Conservation (phyloP, 345 rosid genomes). For the Mangifera indica region DNA sequence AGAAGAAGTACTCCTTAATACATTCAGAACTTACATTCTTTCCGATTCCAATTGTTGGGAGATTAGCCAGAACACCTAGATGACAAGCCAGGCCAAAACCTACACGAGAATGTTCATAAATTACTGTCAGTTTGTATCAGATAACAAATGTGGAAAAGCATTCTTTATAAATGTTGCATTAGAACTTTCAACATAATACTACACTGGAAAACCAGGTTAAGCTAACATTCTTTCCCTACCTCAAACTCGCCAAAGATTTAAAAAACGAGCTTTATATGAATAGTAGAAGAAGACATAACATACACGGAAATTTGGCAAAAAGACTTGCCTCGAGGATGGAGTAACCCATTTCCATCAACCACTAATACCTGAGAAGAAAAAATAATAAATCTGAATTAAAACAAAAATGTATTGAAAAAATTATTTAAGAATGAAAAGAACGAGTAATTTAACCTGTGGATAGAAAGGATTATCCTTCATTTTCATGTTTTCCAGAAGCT, state of each 20-base stretch:
- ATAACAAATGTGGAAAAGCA: not conserved
- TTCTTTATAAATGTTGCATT: slow-evolving; percentile 6
- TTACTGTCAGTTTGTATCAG: not conserved
- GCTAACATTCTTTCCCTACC: not conserved
- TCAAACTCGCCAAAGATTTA: not conserved
- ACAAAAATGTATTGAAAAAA: not conserved
- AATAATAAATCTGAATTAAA: not conserved
- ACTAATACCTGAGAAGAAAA: slow-evolving; percentile 51
- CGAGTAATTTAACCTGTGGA: slow-evolving; percentile 58
- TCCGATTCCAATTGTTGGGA: slow-evolving; percentile 82
- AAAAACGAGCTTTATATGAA: not conserved
- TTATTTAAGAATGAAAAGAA: slow-evolving; percentile 1
- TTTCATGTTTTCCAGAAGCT: slow-evolving; percentile 65
- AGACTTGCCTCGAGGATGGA: slow-evolving; percentile 84
- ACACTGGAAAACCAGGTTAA: not conserved
- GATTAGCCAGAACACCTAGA: slow-evolving; percentile 72
- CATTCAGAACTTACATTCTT: slow-evolving; percentile 53
- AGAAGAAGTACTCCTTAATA: not conserved
- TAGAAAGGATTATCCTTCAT: slow-evolving; percentile 43
- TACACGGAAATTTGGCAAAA: slow-evolving; percentile 7
- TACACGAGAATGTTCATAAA: slow-evolving; percentile 23
- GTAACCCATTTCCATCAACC: slow-evolving; percentile 95
- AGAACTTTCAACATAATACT: not conserved
- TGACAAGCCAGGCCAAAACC: slow-evolving; percentile 95
- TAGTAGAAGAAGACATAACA: not conserved